A percentile compares a stretch with the other conserved stretches of the same genome.
phyloP scores from a whole-genome alignment of 176 grass and related monocot genomes.

The Musa acuminata region DNA sequence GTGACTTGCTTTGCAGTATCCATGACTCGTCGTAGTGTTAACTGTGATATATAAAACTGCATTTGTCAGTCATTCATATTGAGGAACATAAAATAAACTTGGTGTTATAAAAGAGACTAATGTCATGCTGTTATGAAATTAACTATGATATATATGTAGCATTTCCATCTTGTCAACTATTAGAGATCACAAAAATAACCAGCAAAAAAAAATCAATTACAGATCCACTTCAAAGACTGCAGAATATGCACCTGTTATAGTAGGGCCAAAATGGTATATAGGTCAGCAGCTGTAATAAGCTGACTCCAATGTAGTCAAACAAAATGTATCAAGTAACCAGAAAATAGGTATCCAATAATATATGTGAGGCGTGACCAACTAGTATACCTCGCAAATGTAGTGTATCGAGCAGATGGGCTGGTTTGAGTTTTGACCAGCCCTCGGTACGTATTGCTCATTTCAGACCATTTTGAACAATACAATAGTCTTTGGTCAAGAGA shows the following conservation, averaged over 20 bases:
- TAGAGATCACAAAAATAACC: background rate
- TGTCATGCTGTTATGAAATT: background rate
- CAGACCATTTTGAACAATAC: too few relatives aligned
- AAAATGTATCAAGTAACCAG: background rate
- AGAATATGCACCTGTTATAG: background rate
- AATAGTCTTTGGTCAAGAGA: too few relatives aligned
- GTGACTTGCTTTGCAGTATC: slow-evolving; percentile 90
- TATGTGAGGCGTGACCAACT: too few relatives aligned
- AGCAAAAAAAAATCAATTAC: background rate
- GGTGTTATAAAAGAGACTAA: background rate
- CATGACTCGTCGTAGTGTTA: slow-evolving; percentile 85
- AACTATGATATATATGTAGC: background rate
- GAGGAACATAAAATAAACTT: background rate
- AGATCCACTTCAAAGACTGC: background rate
- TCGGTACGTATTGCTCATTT: too few relatives aligned
- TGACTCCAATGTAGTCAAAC: background rate
- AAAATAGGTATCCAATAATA: background rate
- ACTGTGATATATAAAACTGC: slow-evolving; percentile 32
- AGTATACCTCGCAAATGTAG: too few relatives aligned
- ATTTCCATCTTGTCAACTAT: slow-evolving; percentile 1
- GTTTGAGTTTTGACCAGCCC: too few relatives aligned
- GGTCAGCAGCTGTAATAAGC: background rate
- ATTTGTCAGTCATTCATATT: slow-evolving; percentile 3
- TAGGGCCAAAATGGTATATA: background rate
- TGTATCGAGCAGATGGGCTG: too few relatives aligned